A percentile compares a stretch with the other conserved stretches of the same genome.
phyloP scores from a whole-genome alignment of 2,329 filamentous ascomycete species.

The Stromatinia cepivora region DNA sequence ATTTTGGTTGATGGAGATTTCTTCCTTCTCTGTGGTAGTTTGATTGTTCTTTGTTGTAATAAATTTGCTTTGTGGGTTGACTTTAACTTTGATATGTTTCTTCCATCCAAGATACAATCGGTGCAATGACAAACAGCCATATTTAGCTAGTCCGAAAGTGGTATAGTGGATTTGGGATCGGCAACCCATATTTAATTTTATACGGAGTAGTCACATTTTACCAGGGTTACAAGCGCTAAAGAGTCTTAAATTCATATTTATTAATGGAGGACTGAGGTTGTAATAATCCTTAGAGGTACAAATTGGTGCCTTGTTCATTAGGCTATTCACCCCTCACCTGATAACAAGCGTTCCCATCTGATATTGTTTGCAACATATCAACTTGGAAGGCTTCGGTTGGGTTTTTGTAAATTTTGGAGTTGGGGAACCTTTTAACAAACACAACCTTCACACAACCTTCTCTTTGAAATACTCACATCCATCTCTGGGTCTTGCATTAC shows the following conservation, averaged over 20 bases:
- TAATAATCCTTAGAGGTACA: too few relatives aligned
- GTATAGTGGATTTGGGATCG: neutral
- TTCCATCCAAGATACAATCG: slow-evolving; percentile 4
- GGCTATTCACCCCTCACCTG: too few relatives aligned
- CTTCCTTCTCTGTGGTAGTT: neutral
- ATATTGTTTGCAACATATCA: neutral
- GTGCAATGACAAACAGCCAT: slow-evolving; percentile 1
- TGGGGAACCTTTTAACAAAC: too few relatives aligned
- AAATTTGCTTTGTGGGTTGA: slow-evolving; percentile 17
- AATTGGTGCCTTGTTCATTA: too few relatives aligned
- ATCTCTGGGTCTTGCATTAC: neutral
- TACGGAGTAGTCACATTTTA: neutral
- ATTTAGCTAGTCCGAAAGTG: neutral
- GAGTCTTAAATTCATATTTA: neutral
- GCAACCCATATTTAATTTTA: neutral
- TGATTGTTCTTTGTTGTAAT: slow-evolving; percentile 7
- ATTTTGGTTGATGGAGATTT: neutral
- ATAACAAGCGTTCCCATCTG: too few relatives aligned
- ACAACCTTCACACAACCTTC: neutral
- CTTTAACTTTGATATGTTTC: slow-evolving; percentile 16
- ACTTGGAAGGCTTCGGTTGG: neutral
- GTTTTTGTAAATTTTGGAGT: neutral
- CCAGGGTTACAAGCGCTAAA: neutral
- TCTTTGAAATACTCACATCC: neutral
- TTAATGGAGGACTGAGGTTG: neutral